Base-by-base conservation (phyloP, 139 green algal species). In the Gonium pectorale region DNA sequence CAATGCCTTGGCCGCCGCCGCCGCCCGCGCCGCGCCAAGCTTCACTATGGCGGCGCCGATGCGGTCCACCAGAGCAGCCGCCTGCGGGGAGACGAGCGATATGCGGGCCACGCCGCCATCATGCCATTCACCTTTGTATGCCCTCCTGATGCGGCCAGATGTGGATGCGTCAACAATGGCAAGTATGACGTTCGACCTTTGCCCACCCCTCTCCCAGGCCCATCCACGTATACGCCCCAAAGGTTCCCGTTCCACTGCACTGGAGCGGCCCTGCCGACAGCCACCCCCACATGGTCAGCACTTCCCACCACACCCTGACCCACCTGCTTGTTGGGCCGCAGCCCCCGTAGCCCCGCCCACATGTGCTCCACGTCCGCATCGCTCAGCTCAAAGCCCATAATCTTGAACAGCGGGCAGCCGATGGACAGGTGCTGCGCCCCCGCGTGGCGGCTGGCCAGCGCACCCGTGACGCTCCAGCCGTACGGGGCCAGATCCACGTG, bases 381-480 rank as follows among this genome's bases (percentile, higher is more conserved):
- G 5, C 6, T 27, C 19, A 86, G 52, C 19, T 80, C n/a, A 15
- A 66, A 33, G 0, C 66, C 29, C 1, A 38, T 29, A 44, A 89
- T 38, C 38, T 80, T 75, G 37, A 87, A 84, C 27, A 88, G 51
- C 3, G 84, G 71, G 67, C 87, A 91, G 79, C 82, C 80, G 8
- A 89, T 46, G 8, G 51, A 63, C 19, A 90, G 24, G 56, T 90
- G 82, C 13, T 37, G 44, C 8, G 19, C 31, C 1, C 0, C 13
- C 7, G 19, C 31, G 35, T 80, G 49, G 1, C 26, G 80, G 7
- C 19, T 31, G 1, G 38, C 40, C 37, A 82, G 74, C 38, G 56
- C 33, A 17, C 19, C 40, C 54, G 54, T 5, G 15, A 59, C 40
- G 54, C n/a, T 43, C 56, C 56, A 82, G 60, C 74, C 74, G 26